Evolutionary conservation across 768 basidiomycete species (phyloP), one percentile per base, ranked within the genome.

Genomic region (Clitopilus passeckerianus): DNA sequence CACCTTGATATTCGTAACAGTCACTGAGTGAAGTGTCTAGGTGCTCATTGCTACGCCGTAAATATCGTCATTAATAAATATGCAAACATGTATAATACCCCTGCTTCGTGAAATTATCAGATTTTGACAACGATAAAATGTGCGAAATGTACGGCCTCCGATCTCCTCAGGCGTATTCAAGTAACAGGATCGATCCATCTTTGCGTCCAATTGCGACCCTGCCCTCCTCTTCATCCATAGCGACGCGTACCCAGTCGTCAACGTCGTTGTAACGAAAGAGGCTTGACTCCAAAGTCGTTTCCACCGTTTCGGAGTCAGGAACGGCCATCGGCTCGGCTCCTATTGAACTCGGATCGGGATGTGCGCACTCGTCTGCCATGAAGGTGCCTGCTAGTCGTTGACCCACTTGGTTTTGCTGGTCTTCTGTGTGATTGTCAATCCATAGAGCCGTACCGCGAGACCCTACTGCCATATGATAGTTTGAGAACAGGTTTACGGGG

Each of bases 391-490:
- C 87, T 20, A 89, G 66, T 53, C 87, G 77, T 67, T 90, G 88
- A 0, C 86, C 86, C 7, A 68, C 73, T 54, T 82, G 77, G 35
- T 72, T 73, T 27, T 74, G 74, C 66, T 79, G 77, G 34, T 77
- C 78, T 59, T 85, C 83, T 0, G 82, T 81, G 54, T 87, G 82
- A 53, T 75, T 83, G 63, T 90, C 89, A 34, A 87, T 71, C 84
- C 86, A 90, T 15, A 90, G 62, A 5, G 81, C 82, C 5, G 85
- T 87, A 3, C 87, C 88, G 63, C 82, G 78, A 4, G 69, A 71
- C 0, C 87, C 87, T 18, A 90, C 63, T 0, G 74, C 73, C 71
- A 85, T 77, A 53, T 85, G 76, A 27, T 81, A 81, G 22, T 74
- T 77, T 1, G 81, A 74, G 62, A 86, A 84, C 33, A 87, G 68